A percentile compares a stretch with the other conserved stretches of the same genome.
Evolutionary conservation across 2,329 filamentous ascomycete species (phyloP).

Genomic region (Fusarium luffae): DNA sequence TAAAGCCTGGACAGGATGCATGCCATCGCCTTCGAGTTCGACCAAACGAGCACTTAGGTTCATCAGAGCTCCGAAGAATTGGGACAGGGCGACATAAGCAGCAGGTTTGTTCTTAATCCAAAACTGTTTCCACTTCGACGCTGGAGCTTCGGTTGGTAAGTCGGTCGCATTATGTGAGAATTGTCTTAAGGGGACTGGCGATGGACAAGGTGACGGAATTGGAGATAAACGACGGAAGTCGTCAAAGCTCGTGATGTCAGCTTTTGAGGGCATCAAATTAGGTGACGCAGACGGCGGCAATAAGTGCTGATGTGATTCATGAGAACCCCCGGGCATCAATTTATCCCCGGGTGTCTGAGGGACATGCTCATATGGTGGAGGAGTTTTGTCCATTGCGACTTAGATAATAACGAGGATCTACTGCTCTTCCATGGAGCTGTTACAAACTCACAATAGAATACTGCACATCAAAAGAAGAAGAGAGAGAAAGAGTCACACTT

Average conservation of each 20-base stretch:
- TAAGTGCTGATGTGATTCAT: conserved; percentile 29
- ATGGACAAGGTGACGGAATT: conserved; percentile 41
- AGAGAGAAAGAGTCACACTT: conserved; percentile 13
- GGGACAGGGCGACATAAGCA: conserved; percentile 76
- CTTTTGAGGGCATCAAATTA: conserved; percentile 25
- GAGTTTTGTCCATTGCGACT: conserved; percentile 30
- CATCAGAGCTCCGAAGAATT: conserved; percentile 87
- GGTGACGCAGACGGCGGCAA: conserved; percentile 27
- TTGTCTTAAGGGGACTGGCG: conserved; percentile 35
- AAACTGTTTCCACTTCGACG: conserved; percentile 50
- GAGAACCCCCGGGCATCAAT: conserved; percentile 13
- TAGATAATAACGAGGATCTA: not conserved
- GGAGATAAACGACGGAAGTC: conserved; percentile 41
- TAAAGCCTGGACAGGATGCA: conserved; percentile 87
- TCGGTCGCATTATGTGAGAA: conserved; percentile 16
- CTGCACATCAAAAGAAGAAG: conserved; percentile 5
- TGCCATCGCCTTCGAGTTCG: conserved; percentile 75
- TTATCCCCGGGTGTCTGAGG: conserved; percentile 28
- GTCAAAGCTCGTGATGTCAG: conserved; percentile 28
- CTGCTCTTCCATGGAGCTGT: conserved; percentile 3
- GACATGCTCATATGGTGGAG: conserved; percentile 36
- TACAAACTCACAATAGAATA: conserved; percentile 1
- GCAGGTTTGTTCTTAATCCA: conserved; percentile 79
- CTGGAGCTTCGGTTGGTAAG: conserved; percentile 16
- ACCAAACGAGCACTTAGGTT: conserved; percentile 82